Evolutionary conservation across 768 basidiomycete genomes (phyloP), one percentile per base, ranked within the genome.

Genomic region (Russula lepida): DNA sequence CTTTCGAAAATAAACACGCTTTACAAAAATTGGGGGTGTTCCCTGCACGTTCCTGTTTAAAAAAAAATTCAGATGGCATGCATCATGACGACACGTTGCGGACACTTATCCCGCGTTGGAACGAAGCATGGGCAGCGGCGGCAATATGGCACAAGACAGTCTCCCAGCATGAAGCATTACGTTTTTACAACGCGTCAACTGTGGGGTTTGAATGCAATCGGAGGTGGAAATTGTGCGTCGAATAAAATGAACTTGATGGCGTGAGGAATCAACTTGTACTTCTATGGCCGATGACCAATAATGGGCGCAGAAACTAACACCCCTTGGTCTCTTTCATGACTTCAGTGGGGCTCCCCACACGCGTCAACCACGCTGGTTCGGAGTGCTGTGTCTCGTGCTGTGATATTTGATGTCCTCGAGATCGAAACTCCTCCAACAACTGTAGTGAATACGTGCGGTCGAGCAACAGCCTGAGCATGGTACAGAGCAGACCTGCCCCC

Each of bases 121-220:
- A 48, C 52, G 30, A 58, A 62, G 37, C 46, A 21, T 53, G 37
- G 61, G 61, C 61, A 48, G 30, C 56, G 44, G 58, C 61, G 56
- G 52, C 33, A 12, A 32, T 54, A 58, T 54, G 46, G 62, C 57
- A 57, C 56, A 54, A 58, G 52, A 63, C 56, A 25, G 46, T 58
- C 52, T 63, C 53, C 52, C 54, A 63, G 62, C 62, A 63, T 53
- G 56, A 63, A 53, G 62, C 62, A 63, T 63, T 63, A 63, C 62
- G 62, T 63, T 62, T 50, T 62, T 63, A 51, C 52, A 49, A 58
- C 53, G 46, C 57, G 56, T 54, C 52, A 28, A 49, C 43, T 41
- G 43, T 44, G 43, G 62, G 56, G 56, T 63, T 63, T 48, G 37
- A 62, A 58, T 63, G 56, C 32, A 49, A 58, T 63, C 62, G 62